Conservation (phyloP, 495 filamentous ascomycete genomes). For the Neurospora sp. region DNA sequence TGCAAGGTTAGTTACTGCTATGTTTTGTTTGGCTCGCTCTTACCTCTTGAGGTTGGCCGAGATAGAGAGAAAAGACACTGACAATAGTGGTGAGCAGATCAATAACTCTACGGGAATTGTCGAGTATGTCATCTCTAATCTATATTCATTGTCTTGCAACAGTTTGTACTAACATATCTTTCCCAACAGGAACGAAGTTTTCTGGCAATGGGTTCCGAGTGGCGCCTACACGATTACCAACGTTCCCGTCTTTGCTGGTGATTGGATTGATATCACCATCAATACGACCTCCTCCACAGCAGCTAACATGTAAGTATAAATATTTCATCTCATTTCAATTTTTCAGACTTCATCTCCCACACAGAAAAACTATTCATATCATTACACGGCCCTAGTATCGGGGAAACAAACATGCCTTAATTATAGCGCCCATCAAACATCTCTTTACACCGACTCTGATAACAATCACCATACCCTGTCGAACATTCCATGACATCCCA, state of each 20-base stretch:
- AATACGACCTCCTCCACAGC: constrained; percentile 16
- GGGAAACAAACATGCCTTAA: not conserved
- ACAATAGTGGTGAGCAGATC: constrained; percentile 1
- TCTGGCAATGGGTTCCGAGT: constrained; percentile 23
- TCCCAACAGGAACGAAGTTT: constrained; percentile 13
- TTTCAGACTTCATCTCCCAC: not conserved
- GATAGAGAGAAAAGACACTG: not conserved
- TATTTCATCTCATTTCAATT: not conserved
- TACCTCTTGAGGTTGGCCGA: not conserved
- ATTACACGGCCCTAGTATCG: not conserved
- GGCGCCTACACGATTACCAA: constrained; percentile 12
- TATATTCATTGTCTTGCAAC: too few relatives aligned
- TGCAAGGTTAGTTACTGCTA: constrained; percentile 14
- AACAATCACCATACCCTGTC: not conserved
- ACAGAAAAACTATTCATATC: not conserved
- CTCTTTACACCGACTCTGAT: not conserved
- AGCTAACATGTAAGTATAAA: constrained; percentile 10
- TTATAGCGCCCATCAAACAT: not conserved
- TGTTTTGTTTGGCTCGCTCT: not conserved
- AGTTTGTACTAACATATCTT: not conserved
- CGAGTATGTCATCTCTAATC: not conserved
- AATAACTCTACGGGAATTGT: constrained; percentile 13
- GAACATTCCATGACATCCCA: not conserved
- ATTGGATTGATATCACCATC: constrained; percentile 22
- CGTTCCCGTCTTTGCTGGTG: constrained; percentile 15